These are phyloP conservation scores for Hypomyces rosellus DNA, from an alignment of 2,329 filamentous ascomycete genomes.

Conservation along the genomic window DNA sequence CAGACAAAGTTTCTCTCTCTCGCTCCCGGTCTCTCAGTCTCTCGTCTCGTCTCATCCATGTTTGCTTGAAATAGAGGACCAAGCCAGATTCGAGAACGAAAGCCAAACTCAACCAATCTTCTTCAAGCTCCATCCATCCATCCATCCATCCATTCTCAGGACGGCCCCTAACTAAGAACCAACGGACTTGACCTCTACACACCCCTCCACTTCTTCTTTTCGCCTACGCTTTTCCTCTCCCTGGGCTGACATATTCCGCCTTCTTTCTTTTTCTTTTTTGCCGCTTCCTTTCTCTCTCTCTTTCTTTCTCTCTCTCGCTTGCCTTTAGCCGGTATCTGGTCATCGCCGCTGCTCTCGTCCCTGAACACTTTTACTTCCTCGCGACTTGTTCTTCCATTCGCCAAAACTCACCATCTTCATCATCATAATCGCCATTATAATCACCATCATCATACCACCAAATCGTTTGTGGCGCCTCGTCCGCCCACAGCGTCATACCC, in stretches of 20 bases:
- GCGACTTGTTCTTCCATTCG: not conserved
- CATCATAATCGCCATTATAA: no score
- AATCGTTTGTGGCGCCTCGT: not conserved
- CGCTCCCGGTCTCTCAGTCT: no score
- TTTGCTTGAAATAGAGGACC: no score
- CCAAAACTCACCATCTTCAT: not conserved
- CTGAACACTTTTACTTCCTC: not conserved
- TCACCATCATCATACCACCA: not conserved
- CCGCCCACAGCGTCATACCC: not conserved
- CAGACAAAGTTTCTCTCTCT: no score
- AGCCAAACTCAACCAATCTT: not conserved
- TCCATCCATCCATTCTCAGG: no score
- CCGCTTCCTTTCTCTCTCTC: not conserved
- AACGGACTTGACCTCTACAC: not conserved
- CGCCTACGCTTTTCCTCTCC: not conserved
- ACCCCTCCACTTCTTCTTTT: not conserved
- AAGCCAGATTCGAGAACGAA: no score
- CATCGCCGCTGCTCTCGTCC: not conserved
- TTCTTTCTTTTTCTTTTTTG: not conserved
- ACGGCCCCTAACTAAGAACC: no score
- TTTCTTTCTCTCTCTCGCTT: not conserved
- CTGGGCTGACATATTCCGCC: not conserved
- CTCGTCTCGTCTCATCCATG: no score
- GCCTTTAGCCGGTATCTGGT: not conserved
- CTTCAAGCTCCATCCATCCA: not conserved